These are phyloP conservation scores for Orychophragmus violaceus DNA, from an alignment of 345 rosid species.

Conservation along the genomic window DNA sequence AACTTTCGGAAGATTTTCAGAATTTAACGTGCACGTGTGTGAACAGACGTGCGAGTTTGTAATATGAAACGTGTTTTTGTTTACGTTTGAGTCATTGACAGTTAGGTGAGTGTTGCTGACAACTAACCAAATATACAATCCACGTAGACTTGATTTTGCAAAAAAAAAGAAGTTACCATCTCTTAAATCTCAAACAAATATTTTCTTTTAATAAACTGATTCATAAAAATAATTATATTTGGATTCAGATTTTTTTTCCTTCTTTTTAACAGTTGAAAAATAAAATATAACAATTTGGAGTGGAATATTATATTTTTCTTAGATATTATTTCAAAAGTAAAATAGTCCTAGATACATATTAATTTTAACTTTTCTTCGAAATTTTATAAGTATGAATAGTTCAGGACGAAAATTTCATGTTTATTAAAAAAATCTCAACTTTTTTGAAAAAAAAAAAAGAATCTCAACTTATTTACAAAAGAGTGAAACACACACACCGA, in stretches of 20 bases:
- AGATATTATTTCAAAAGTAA: too few species aligned
- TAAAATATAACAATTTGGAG: too few species aligned
- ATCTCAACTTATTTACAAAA: too few species aligned
- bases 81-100: slow-evolving; percentile 7
- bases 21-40: neutral
- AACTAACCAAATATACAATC: neutral
- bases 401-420: neutral
- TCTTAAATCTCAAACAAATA: neutral
- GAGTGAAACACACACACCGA: too few species aligned
- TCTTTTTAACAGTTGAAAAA: neutral
- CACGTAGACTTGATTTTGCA: neutral
- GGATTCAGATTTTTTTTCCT: neutral
- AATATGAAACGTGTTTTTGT: slow-evolving; percentile 18
- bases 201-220: neutral
- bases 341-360: too few species aligned
- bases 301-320: too few species aligned
- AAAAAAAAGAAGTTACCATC: neutral
- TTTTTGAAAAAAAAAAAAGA: too few species aligned
- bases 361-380: neutral
- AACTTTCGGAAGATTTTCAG: neutral
- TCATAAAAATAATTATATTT: neutral
- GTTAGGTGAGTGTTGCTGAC: slow-evolving; percentile 30
- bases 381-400: neutral
- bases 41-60: neutral
- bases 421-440: neutral